Evolutionary conservation across 1,284 basidiomycete species (phyloP).

Genomic region (Butyriboletus appendiculatus): DNA sequence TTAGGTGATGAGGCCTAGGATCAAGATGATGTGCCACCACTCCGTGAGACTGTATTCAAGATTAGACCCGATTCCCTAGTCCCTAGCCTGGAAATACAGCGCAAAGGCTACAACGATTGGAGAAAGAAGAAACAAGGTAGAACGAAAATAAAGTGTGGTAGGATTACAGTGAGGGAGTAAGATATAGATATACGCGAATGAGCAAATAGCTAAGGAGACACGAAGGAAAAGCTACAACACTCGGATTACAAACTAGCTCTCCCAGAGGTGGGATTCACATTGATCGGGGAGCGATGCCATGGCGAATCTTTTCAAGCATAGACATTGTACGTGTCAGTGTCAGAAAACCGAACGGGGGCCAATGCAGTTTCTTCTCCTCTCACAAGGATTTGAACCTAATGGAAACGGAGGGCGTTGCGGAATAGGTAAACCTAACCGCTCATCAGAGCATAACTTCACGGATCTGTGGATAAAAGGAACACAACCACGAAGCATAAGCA

Average conservation of each 20-base stretch:
- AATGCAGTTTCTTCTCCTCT: not conserved
- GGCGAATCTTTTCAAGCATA: slow-evolving; percentile 10
- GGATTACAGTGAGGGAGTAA: not conserved
- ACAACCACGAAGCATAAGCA: not conserved
- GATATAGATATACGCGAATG: not conserved
- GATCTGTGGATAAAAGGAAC: slow-evolving; percentile 39
- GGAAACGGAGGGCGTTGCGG: not conserved
- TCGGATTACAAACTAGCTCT: not conserved
- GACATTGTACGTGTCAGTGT: not conserved
- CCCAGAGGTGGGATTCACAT: not conserved
- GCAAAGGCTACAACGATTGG: not conserved
- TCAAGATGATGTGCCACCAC: not conserved
- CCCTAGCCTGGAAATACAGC: not conserved
- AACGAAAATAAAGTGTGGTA: not conserved
- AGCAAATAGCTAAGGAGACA: not conserved
- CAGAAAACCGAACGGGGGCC: not conserved
- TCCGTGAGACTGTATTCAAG: slow-evolving; percentile 1
- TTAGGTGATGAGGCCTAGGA: not conserved
- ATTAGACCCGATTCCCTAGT: not conserved
- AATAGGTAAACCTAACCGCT: not conserved
- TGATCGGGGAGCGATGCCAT: not conserved
- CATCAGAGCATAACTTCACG: slow-evolving; percentile 54
- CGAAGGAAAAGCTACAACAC: not conserved
- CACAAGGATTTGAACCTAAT: not conserved
- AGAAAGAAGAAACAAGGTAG: not conserved